Base-by-base conservation (phyloP, 2,329 filamentous ascomycete species). In the Calonectria pseudoturangicola region DNA sequence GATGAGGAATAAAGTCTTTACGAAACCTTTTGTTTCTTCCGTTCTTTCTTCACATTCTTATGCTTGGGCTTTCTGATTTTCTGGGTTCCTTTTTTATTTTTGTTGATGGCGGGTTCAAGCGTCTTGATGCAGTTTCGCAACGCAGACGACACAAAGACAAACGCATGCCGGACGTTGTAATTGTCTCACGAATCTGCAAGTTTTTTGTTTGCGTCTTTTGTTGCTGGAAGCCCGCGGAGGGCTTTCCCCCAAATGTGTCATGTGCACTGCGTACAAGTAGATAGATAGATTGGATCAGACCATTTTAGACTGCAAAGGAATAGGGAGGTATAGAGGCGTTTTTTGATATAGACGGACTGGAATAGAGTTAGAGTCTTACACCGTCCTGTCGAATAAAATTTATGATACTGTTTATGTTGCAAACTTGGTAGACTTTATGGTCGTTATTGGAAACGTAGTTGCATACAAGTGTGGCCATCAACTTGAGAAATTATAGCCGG, bases 1-100 rank as follows among this genome's bases (percentile, higher is more conserved):
- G 94, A 95, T 75, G 94, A 96, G 83, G 91, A 87, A 70, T 80
- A 77, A 72, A 73, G n/a, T 21, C n/a, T 56, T 64, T 39, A 10
- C 15, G 16, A 25, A 39, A 16, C 43, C 48, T 64, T 60, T 70
- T 47, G 50, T 70, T 41, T 67, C 58, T 68, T 28, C 47, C 66
- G 36, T 72, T 58, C 69, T 66, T 64, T 25, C 30, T 43, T 62
- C 10, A 21, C 28, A 30, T n/a, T 28, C 25, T 51, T 30, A 41
- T 39, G 25, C 12, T 68, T 30, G 30, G 21, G 27, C 47, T 50
- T 45, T 54, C 54, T 45, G 18, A 28, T 28, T 68, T 68, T 65
- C 18, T 68, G 51, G 25, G 56, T 30, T 58, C 45, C 60, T 64
- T 41, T 39, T 62, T 27, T 33, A 15, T 64, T 50, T 56, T 69